Evolutionary conservation across 768 basidiomycete genomes (phyloP).

Genomic region (Paxillus involutus): DNA sequence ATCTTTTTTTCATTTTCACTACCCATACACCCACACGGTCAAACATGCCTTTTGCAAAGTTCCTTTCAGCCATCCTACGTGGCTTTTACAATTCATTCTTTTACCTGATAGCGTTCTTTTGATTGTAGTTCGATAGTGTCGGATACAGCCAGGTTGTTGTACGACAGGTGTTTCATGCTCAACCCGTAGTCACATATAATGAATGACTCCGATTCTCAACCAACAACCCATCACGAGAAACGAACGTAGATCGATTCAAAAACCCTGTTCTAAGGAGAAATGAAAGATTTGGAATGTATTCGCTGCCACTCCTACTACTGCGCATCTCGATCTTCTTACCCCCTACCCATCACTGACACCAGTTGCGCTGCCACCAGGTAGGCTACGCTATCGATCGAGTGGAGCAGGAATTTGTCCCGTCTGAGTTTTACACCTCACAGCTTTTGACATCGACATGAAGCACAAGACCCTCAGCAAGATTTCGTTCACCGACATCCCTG

Average conservation of each 20-base stretch:
- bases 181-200: background rate
- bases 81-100: constrained; percentile 4
- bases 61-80: background rate
- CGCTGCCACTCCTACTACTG: background rate
- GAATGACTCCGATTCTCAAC: background rate
- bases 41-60: background rate
- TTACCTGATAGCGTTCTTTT: constrained; percentile 5
- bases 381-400: background rate
- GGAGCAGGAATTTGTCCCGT: background rate
- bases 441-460: too few relatives aligned
- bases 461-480: too few relatives aligned
- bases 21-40: constrained; percentile 5
- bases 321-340: background rate
- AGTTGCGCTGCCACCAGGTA: background rate
- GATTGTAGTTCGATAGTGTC: background rate
- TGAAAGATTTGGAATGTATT: background rate
- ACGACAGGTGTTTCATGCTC: background rate
- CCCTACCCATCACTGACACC: background rate
- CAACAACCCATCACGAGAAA: background rate
- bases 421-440: too few relatives aligned
- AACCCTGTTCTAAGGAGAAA: background rate
- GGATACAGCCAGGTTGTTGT: background rate
- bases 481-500: too few relatives aligned
- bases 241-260: background rate
- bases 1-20: constrained; percentile 8